Evolutionary conservation across 495 filamentous ascomycete species (phyloP), one percentile per base, ranked within the genome.

Genomic region (Penicillium herquei): DNA sequence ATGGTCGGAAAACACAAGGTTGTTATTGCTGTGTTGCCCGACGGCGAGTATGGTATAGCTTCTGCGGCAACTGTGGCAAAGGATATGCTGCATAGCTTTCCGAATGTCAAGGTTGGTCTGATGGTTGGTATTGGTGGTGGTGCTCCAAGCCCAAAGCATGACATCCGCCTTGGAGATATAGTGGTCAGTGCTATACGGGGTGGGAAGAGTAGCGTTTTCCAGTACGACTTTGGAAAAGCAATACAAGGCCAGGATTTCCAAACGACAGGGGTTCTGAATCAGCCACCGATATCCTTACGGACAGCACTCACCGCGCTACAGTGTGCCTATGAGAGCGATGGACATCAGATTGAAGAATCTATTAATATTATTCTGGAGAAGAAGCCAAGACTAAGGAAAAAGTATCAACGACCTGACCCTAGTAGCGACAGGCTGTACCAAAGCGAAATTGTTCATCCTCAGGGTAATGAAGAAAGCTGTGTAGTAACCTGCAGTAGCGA

Each of bases 81-180:
- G 34, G 41, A 73, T 21, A 65, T 79, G 71, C 37, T 56, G 2
- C 52, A 58, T 30, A 71, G 52, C 39, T 78, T 76, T 48, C 54
- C 56, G 1, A 49, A 49, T 1, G 55, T 77, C 13, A 64, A 62
- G 47, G 58, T 75, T 52, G 62, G 56, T 16, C 59, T 70, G 14
- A 52, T 70, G 51, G 63, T 70, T 3, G 68, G 68, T 14, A 58
- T 71, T 30, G 64, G 57, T 6, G 64, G 55, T 8, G 66, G 62
- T 17, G 58, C 55, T 13, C 64, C 66, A 10, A 60, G 57, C 46
- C 26, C 44, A 16, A 55, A 57, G 16, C 51, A 64, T 44, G 58
- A 69, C 55, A 61, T 69, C 47, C 58, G 56, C n/a, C 56, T 66
- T 11, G 56, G 56, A 6, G 56, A 65, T 46, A 46, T 66, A 10